phyloP scores from a whole-genome alignment of 768 basidiomycete species.

The Agaricus bisporus region DNA sequence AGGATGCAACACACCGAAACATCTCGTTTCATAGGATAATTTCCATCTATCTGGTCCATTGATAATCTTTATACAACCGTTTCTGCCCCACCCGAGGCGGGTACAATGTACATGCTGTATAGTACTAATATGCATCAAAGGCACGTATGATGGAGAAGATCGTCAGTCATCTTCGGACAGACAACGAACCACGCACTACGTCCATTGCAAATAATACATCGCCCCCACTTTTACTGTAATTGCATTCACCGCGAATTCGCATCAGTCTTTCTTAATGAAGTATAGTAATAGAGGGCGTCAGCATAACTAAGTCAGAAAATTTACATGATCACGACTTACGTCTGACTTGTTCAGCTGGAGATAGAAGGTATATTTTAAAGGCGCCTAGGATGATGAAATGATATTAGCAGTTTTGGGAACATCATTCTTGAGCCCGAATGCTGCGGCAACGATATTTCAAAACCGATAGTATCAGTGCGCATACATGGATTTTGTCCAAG shows the following conservation, averaged over 20 bases:
- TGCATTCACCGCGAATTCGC: slow-evolving; percentile 98
- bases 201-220: slow-evolving; percentile 94
- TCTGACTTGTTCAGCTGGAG: slow-evolving; percentile 58
- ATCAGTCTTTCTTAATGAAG: slow-evolving; percentile 94
- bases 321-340: slow-evolving; percentile 44
- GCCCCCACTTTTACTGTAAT: slow-evolving; percentile 96
- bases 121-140: slow-evolving; percentile 98
- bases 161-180: neutral
- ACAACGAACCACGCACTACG: slow-evolving; percentile 54
- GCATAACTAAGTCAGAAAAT: neutral
- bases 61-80: slow-evolving; percentile 98
- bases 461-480: too few relatives aligned
- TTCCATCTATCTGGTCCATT: slow-evolving; percentile 92
- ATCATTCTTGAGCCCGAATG: too few relatives aligned
- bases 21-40: slow-evolving; percentile 85
- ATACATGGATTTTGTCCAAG: too few relatives aligned
- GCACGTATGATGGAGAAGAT: slow-evolving; percentile 53
- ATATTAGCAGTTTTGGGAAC: too few relatives aligned
- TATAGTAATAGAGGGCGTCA: slow-evolving; percentile 23
- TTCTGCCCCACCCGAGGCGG: slow-evolving; percentile 93
- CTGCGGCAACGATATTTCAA: too few relatives aligned
- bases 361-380: too few relatives aligned
- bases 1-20: slow-evolving; percentile 52
- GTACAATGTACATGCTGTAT: slow-evolving; percentile 96
- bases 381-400: too few relatives aligned